These are phyloP conservation scores for Rhodomyrtus tomentosa DNA, from an alignment of 345 rosid genomes.

Conservation along the genomic window DNA sequence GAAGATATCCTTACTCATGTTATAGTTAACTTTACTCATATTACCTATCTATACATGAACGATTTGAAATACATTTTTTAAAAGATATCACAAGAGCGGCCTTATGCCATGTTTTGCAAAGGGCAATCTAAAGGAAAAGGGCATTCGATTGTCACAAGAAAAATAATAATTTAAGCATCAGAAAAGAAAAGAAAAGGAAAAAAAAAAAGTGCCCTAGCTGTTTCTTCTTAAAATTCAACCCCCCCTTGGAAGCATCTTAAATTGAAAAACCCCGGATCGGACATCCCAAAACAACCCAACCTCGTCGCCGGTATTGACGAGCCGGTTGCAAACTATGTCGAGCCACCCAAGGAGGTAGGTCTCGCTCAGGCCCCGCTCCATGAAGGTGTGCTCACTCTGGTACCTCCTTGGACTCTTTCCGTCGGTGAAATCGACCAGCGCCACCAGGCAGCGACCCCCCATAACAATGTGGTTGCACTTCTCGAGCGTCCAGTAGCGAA, in stretches of 20 bases:
- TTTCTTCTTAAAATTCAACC: neutral
- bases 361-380: constrained; percentile 14
- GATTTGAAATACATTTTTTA: too few relatives aligned
- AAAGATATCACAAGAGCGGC: too few relatives aligned
- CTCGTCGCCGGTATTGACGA: constrained; percentile 16
- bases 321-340: constrained; percentile 9
- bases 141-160: too few relatives aligned
- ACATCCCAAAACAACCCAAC: constrained; percentile 23
- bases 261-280: constrained; percentile 5
- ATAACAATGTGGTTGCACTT: constrained; percentile 3
- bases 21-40: too few relatives aligned
- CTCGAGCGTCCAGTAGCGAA: constrained; percentile 17
- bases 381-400: constrained; percentile 10
- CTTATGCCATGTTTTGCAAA: too few relatives aligned
- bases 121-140: too few relatives aligned
- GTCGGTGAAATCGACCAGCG: constrained; percentile 18
- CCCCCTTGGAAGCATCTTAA: constrained; percentile 11
- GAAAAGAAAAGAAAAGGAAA: too few relatives aligned
- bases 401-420: constrained; percentile 6
- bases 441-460: constrained; percentile 9
- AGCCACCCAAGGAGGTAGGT: constrained; percentile 7
- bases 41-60: too few relatives aligned
- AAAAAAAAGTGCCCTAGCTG: too few relatives aligned
- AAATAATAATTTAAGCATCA: too few relatives aligned
- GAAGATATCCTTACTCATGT: too few relatives aligned